These are phyloP conservation scores for Dioscorea alata DNA, from an alignment of 106 monocot species.

Conservation along the genomic window DNA sequence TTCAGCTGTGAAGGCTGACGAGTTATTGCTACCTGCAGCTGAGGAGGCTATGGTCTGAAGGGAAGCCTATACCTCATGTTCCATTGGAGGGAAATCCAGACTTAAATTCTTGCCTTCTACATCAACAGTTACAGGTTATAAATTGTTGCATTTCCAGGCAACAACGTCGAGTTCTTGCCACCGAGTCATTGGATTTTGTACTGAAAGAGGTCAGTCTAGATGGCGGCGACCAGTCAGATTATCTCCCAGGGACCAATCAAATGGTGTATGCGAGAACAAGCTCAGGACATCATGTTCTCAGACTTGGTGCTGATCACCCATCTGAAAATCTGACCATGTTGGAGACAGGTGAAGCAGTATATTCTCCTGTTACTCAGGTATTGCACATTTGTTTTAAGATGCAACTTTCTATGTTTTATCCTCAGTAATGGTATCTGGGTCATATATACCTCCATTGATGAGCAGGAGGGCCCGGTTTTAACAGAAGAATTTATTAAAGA, in stretches of 20 bases:
- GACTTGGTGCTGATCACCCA: slow-evolving; percentile 72
- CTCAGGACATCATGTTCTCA: slow-evolving; percentile 59
- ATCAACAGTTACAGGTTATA: slow-evolving; percentile 80
- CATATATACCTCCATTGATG: not conserved
- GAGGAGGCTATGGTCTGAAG: slow-evolving; percentile 65
- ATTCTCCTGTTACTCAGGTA: slow-evolving; percentile 79
- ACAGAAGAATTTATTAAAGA: slow-evolving; percentile 92
- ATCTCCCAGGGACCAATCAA: slow-evolving; percentile 1
- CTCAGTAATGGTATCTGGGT: not conserved
- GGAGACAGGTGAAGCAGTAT: slow-evolving; percentile 87
- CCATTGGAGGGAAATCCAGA: slow-evolving; percentile 76
- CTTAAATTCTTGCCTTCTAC: slow-evolving; percentile 69
- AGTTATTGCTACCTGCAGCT: slow-evolving; percentile 45
- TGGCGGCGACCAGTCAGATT: slow-evolving; percentile 1
- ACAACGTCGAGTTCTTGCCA: slow-evolving; percentile 31
- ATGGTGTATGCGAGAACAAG: slow-evolving; percentile 43
- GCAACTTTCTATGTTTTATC: not conserved
- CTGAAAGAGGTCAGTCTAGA: slow-evolving; percentile 22
- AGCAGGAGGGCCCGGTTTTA: slow-evolving; percentile 82
- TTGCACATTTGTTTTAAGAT: not conserved
- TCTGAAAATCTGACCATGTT: slow-evolving; percentile 70
- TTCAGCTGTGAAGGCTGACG: not conserved
- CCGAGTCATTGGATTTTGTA: slow-evolving; percentile 41
- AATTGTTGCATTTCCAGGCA: slow-evolving; percentile 92
- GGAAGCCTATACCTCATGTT: slow-evolving; percentile 68